phyloP scores from a whole-genome alignment of 176 grass and related monocot genomes.

The Oropetium thomaeum region DNA sequence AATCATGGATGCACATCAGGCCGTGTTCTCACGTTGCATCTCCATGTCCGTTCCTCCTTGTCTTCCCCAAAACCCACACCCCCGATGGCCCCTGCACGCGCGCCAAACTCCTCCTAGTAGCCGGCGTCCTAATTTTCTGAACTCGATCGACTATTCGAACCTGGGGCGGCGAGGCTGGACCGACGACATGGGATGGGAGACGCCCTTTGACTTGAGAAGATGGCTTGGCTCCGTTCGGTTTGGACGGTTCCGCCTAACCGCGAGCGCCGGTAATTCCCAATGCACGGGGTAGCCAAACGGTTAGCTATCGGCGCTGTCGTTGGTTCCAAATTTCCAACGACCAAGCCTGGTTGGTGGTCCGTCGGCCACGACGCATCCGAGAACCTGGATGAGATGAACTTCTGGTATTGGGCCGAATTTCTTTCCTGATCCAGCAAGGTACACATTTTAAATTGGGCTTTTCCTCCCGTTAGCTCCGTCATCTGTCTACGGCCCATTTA shows the following conservation, averaged over 20 bases:
- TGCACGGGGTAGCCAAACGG: conserved; percentile 29
- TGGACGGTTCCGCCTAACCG: conserved; percentile 37
- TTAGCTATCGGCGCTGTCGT: background rate
- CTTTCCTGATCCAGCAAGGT: background rate
- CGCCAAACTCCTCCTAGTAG: background rate
- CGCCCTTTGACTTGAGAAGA: conserved; percentile 33
- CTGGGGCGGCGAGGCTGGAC: background rate
- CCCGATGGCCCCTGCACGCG: conserved; percentile 23
- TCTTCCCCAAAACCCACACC: conserved; percentile 49
- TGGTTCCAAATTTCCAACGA: conserved; percentile 14
- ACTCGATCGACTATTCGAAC: conserved; percentile 15
- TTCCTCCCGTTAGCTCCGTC: background rate
- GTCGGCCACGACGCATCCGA: background rate
- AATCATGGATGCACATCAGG: too few species aligned
- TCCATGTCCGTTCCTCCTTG: conserved; percentile 63
- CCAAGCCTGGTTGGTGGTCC: background rate
- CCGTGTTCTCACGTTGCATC: conserved; percentile 31
- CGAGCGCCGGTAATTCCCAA: conserved; percentile 40
- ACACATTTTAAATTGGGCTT: background rate
- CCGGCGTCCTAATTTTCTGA: conserved; percentile 16
- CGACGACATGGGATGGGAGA: background rate
- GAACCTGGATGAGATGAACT: background rate
- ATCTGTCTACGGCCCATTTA: background rate
- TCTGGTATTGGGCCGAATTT: background rate
- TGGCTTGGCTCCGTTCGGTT: conserved; percentile 15